Evolutionary conservation across 1,139 yeast species (phyloP), one percentile per base, ranked within the genome.

Genomic region (Blastobotrys ciferrii): DNA sequence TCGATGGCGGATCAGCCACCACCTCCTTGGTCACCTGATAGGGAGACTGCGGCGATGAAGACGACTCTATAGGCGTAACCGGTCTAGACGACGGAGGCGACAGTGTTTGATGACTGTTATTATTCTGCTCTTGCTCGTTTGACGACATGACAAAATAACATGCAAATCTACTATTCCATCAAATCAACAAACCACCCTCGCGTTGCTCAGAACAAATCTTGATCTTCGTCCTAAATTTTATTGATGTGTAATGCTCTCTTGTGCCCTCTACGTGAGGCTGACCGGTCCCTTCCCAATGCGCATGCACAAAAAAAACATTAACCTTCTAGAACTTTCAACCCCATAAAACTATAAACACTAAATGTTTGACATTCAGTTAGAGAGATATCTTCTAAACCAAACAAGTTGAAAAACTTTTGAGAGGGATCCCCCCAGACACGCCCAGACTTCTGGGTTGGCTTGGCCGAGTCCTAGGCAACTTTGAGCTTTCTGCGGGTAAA

Each of bases 1-100:
- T 19, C 18, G 17, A 13, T n/a, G 38, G 38, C 5, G 38, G 38
- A 17, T 33, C 38, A 6, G 7, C 12, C 4, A 7, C 12, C 4
- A 15, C 18, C 12, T 33, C 38, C 18, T 33, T 13, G 5, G 33
- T 13, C 18, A 4, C 38, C 12, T 33, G 38, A 14, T 33, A 33
- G 4, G 38, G 38, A 4, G 38, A 33, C 17, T 33, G 38, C 15
- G 38, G 38, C 7, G 38, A 33, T 6, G 38, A 33, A 17, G 38
- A 33, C 20, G 38, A 33, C 19, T 33, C 38, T 17, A 33, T 14
- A 33, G 38, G 38, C 4, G 18, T 33, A 17, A 15, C 12, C 12
- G 38, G 38, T 33, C 38, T 11, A 13, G 38, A 33, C 9, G 18
- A n/a, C 20, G 38, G 38, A 33, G 38, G 38, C 11, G 38, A 33